Base-by-base conservation (phyloP, 768 basidiomycete genomes). In the Vararia minispora region DNA sequence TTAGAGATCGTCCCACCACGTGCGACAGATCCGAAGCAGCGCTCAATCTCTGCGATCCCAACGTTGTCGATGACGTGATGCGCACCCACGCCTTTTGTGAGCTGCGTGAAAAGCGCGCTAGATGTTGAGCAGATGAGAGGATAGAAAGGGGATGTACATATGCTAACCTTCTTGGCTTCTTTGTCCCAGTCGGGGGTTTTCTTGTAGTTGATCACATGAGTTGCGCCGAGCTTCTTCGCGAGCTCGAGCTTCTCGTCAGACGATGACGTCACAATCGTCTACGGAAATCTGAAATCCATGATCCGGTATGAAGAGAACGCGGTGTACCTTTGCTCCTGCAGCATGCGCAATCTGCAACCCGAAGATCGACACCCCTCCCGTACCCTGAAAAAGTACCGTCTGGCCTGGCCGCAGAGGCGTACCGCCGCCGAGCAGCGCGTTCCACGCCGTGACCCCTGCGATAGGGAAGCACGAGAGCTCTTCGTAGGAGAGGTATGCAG, bases 381-480 rank as follows among this genome's bases (percentile, higher is more conserved):
- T 74, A 21, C 74, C 73, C 14, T 68, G 62, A 23, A 74, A 60
- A 28, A 76, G 64, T 17, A 79, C 71, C 14, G 61, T 63, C 43
- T 79, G 74, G 12, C 78, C 78, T 10, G 69, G 71, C 50, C 74
- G 70, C 43, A 79, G 43, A n/a, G 71, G 65, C 5, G 56, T 53
- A 0, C 62, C 60, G n/a, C n/a, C n/a, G 2, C 75, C 73, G 43
- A 62, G 48, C 35, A 81, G 55, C 4, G 69, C 69, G 43, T 72
- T 76, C 58, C 78, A 82, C 0, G 79, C 76, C 0, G 77, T 82
- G 38, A 81, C 46, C 3, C 67, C 76, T 5, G 76, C 75, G 42
- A 48, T 78, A 62, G 77, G 73, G 5, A 83, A 58, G 17, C 76
- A 76, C 0, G 79, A 72, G 0, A 70, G 80, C 51, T 84, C 74